phyloP scores from a whole-genome alignment of 371 early-diverging fungal genomes.

The Vairimorpha apis region DNA sequence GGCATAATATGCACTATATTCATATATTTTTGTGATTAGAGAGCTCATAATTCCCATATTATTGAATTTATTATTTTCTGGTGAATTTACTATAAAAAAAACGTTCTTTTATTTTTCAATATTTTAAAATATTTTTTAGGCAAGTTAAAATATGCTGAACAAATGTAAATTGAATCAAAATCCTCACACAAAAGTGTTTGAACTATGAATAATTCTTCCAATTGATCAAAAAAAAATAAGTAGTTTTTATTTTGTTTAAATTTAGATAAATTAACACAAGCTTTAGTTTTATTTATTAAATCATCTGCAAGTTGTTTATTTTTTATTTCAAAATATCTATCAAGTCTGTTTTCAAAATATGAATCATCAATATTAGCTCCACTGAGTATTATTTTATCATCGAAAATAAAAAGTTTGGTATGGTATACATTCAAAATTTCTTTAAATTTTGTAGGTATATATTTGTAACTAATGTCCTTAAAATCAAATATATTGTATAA shows the following conservation, averaged over 20 bases:
- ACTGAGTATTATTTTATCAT: conserved; percentile 39
- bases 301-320: background rate
- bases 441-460: conserved; percentile 23
- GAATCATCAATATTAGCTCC: conserved; percentile 52
- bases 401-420: conserved; percentile 48
- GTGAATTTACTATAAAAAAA: conserved; percentile 15
- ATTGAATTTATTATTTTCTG: conserved; percentile 40
- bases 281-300: background rate
- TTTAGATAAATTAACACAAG: background rate
- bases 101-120: conserved; percentile 21
- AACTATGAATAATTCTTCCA: conserved; percentile 29
- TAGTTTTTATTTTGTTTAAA: background rate
- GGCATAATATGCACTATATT: conserved; percentile 30
- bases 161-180: conserved; percentile 34
- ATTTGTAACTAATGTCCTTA: background rate
- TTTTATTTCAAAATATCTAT: conserved; percentile 30
- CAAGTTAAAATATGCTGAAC: conserved; percentile 54
- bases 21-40: conserved; percentile 33
- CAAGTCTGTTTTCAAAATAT: conserved; percentile 51
- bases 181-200: background rate
- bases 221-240: conserved; percentile 9
- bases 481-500: conserved; percentile 9
- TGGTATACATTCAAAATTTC: conserved; percentile 49
- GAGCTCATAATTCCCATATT: conserved; percentile 20
- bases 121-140: conserved; percentile 30